A percentile compares a stretch with the other conserved stretches of the same genome.
These are phyloP conservation scores for Gleditsia sinensis DNA, from an alignment of 306 rosid genomes.

Conservation along the genomic window DNA sequence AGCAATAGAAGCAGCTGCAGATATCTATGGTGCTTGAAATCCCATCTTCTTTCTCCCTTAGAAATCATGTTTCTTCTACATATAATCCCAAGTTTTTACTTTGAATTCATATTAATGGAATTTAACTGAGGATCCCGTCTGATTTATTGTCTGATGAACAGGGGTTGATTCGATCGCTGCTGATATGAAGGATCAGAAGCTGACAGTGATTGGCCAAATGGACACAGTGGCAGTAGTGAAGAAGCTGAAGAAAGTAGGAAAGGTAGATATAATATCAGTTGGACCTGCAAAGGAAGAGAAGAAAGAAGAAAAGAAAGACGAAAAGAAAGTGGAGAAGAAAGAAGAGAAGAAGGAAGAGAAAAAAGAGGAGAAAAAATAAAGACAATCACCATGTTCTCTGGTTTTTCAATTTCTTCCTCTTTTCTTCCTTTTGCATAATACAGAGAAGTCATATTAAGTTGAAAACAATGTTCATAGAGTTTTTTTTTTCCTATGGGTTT, in stretches of 20 bases:
- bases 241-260: constrained; percentile 96
- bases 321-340: constrained; percentile 53
- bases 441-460: constrained; percentile 7
- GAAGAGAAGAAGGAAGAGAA: constrained; percentile 47
- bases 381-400: constrained; percentile 1
- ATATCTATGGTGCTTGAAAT: constrained; percentile 53
- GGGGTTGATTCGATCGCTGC: constrained; percentile 95
- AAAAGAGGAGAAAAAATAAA: constrained; percentile 31
- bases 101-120: constrained; percentile 9
- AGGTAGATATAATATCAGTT: constrained; percentile 81
- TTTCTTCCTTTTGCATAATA: background rate
- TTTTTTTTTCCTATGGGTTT: background rate
- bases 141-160: constrained; percentile 33
- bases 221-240: constrained; percentile 93
- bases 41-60: background rate
- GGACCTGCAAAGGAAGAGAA: constrained; percentile 96
- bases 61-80: background rate
- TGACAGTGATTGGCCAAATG: constrained; percentile 89
- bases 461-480: background rate
- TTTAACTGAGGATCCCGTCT: background rate
- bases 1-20: constrained; percentile 96
- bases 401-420: constrained; percentile 23
- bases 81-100: background rate
- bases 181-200: constrained; percentile 81
- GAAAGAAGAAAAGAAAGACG: constrained; percentile 73